Evolutionary conservation across 2,329 filamentous ascomycete genomes (phyloP).

Genomic region (Alternaria novae-zelandiae): DNA sequence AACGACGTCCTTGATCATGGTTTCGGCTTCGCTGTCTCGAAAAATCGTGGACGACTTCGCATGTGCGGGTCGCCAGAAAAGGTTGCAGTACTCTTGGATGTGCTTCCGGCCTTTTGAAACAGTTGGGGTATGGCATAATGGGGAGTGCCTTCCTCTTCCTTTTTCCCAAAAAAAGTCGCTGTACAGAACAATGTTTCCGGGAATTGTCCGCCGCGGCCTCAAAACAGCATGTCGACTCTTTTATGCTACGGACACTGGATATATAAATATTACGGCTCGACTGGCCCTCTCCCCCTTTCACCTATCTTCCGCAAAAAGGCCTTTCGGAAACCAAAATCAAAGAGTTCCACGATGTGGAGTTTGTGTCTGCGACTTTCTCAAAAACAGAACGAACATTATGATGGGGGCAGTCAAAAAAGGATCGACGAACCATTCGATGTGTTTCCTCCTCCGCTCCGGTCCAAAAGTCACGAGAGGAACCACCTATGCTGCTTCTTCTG

Average conservation of each 20-base stretch:
- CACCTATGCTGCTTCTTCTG: background rate
- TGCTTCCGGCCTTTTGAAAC: background rate
- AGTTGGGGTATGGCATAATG: background rate
- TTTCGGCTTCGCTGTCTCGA: background rate
- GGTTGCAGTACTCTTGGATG: rapidly evolving
- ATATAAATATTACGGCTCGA: background rate
- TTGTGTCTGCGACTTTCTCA: background rate
- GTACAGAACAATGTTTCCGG: background rate
- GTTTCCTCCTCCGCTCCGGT: background rate
- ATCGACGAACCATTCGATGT: background rate
- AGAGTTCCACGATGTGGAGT: background rate
- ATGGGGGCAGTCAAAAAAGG: background rate
- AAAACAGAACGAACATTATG: background rate
- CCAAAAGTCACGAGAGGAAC: background rate
- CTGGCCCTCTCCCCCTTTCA: background rate
- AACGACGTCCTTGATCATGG: background rate
- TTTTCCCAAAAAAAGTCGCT: no score
- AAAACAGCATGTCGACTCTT: background rate
- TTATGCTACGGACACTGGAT: background rate
- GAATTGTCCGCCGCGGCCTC: background rate
- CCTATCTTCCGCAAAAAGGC: background rate
- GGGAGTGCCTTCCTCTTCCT: background rate
- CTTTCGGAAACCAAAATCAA: background rate
- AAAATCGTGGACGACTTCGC: rapidly evolving
- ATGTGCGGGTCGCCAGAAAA: background rate